Conservation (phyloP, 805 yeast species). For the Zygoascus ofunaensis region DNA sequence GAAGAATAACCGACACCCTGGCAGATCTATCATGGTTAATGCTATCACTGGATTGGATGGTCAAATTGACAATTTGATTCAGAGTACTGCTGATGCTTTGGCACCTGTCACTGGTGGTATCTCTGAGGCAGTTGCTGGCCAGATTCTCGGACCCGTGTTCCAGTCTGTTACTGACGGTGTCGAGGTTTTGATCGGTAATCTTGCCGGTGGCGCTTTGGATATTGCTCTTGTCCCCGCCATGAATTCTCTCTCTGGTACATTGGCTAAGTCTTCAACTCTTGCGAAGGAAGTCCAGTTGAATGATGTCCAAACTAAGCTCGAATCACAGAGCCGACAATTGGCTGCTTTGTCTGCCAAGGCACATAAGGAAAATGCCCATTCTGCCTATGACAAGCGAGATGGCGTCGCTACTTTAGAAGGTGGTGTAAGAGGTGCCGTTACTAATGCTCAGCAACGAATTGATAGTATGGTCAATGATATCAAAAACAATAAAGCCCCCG, state of each 20-base stretch:
- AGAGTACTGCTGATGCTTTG: conserved; percentile 7
- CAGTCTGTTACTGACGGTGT: conserved; percentile 19
- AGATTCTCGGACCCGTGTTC: conserved; percentile 17
- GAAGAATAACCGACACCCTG: conserved; percentile 7
- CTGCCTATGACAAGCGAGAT: background rate
- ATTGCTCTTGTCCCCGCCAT: conserved; percentile 9
- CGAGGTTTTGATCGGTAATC: conserved; percentile 18
- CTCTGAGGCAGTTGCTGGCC: conserved; percentile 8
- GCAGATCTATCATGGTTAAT: conserved; percentile 13
- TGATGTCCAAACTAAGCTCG: conserved; percentile 6
- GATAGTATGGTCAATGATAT: background rate
- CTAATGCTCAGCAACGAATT: conserved; percentile 14
- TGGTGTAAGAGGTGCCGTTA: conserved; percentile 13
- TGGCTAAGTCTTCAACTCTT: conserved; percentile 6
- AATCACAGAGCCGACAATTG: conserved; percentile 5
- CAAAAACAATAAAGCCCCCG: conserved; percentile 6
- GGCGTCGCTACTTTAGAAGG: background rate
- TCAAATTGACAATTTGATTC: conserved; percentile 18
- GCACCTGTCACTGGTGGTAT: conserved; percentile 14
- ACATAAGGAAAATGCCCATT: background rate
- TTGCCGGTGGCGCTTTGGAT: conserved; percentile 13
- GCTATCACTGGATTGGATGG: conserved; percentile 18
- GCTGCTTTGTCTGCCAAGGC: background rate
- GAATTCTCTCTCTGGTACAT: conserved; percentile 3
- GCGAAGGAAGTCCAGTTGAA: conserved; percentile 8